Conservation (phyloP, 345 rosid species). For the Acer negundo region DNA sequence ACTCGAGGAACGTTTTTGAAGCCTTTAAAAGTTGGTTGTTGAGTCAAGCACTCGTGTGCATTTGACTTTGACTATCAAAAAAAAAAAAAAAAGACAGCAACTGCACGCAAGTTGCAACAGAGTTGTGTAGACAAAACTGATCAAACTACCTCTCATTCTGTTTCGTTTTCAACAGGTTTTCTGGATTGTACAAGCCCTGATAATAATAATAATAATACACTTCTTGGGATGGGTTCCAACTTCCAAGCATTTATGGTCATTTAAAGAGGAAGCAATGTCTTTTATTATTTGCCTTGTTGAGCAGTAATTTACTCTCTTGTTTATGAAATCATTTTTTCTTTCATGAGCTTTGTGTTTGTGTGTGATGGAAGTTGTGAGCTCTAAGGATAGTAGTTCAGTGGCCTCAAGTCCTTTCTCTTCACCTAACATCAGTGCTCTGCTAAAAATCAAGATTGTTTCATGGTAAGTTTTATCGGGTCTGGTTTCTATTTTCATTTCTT, state of each 20-base stretch:
- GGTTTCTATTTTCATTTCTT: background rate
- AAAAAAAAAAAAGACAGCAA: background rate
- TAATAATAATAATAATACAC: background rate
- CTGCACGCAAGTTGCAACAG: background rate
- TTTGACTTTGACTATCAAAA: constrained; percentile 45
- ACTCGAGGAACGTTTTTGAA: constrained; percentile 52
- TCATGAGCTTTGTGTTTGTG: constrained; percentile 8
- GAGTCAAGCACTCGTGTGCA: constrained; percentile 45
- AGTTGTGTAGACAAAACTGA: constrained; percentile 15
- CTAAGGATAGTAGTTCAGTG: constrained; percentile 50
- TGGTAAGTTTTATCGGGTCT: constrained; percentile 30
- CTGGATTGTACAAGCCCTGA: constrained; percentile 27
- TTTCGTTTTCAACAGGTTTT: constrained; percentile 20
- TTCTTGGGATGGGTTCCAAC: constrained; percentile 31
- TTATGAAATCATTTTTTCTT: background rate
- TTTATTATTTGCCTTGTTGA: background rate
- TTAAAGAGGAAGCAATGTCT: constrained; percentile 19
- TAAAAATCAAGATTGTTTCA: constrained; percentile 57
- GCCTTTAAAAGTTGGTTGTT: constrained; percentile 42
- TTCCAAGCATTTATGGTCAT: constrained; percentile 32
- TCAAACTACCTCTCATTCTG: constrained; percentile 13
- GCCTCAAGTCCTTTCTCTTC: constrained; percentile 63
- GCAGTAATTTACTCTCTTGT: background rate
- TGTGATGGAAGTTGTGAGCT: constrained; percentile 49
- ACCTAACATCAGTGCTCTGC: constrained; percentile 48